Conservation (phyloP, 352 stramenopile species). For the Phytopythium mirpurense region DNA sequence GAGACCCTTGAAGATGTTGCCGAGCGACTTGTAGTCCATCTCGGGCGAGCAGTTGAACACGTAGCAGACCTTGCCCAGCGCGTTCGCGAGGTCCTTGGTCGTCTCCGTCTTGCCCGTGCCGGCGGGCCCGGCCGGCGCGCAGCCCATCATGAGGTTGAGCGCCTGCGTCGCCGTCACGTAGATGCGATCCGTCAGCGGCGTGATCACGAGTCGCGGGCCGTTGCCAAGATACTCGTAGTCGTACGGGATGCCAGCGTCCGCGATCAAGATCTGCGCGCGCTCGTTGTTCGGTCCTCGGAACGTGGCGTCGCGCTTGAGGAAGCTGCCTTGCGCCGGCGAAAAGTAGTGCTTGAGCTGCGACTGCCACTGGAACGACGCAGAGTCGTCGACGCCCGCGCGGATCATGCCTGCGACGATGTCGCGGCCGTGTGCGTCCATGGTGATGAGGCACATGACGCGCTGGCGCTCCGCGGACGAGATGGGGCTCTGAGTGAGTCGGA, state of each 20-base stretch:
- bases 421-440: constrained; percentile 92
- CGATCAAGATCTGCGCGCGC: constrained; percentile 87
- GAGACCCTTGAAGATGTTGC: constrained; percentile 97
- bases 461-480: constrained; percentile 91
- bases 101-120: constrained; percentile 94
- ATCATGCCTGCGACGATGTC: constrained; percentile 97
- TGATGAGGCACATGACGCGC: constrained; percentile 95
- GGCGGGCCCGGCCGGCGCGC: constrained; percentile 72
- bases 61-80: constrained; percentile 94
- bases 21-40: constrained; percentile 95
- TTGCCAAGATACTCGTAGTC: constrained; percentile 97
- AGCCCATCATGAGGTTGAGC: constrained; percentile 91
- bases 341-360: constrained; percentile 96
- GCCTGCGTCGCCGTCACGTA: constrained; percentile 95
- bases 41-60: constrained; percentile 96
- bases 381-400: constrained; percentile 78
- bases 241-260: constrained; percentile 92
- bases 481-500: constrained; percentile 89
- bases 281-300: constrained; percentile 80
- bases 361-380: constrained; percentile 92
- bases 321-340: constrained; percentile 80
- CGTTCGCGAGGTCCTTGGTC: constrained; percentile 94
- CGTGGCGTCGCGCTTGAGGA: constrained; percentile 88
- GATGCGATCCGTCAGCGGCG: constrained; percentile 94
- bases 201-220: constrained; percentile 92